A percentile compares a stretch with the other conserved stretches of the same genome.
Conservation (phyloP, 208 protist species). For the Trypanosoma caninum region DNA sequence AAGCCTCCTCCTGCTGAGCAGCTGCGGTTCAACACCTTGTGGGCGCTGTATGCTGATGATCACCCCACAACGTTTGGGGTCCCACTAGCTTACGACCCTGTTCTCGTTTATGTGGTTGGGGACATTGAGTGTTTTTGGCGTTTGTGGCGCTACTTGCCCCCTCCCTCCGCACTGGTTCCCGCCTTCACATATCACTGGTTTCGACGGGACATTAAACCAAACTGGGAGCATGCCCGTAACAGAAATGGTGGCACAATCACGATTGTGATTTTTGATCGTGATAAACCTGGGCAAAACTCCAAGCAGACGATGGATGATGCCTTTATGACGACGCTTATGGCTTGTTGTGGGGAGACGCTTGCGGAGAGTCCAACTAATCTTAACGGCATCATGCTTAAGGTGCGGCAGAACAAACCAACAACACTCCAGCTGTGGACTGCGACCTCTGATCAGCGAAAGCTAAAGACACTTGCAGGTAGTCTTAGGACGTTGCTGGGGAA, state of each 20-base stretch:
- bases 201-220: constrained; percentile 73
- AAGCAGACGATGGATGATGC: constrained; percentile 79
- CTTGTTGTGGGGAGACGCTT: constrained; percentile 61
- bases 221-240: constrained; percentile 86
- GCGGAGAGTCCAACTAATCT: constrained; percentile 62
- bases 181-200: constrained; percentile 88
- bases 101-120: constrained; percentile 60
- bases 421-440: constrained; percentile 80
- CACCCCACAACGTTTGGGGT: constrained; percentile 35
- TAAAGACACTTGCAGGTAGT: constrained; percentile 62
- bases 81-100: constrained; percentile 50
- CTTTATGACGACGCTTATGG: constrained; percentile 77
- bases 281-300: constrained; percentile 67
- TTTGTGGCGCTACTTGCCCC: constrained; percentile 66
- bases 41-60: constrained; percentile 82
- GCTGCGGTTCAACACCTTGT: constrained; percentile 60
- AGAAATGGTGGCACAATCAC: constrained; percentile 81
- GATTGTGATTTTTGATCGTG: constrained; percentile 77
- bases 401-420: constrained; percentile 70
- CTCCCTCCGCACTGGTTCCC: constrained; percentile 50
- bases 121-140: constrained; percentile 83
- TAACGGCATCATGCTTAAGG: constrained; percentile 86
- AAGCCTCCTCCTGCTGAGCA: constrained; percentile 36
- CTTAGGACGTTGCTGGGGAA: constrained; percentile 54
- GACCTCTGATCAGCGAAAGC: constrained; percentile 58